Evolutionary conservation across 208 protist genomes (phyloP), one percentile per base, ranked within the genome.

Genomic region (Angomonas ambiguus): DNA sequence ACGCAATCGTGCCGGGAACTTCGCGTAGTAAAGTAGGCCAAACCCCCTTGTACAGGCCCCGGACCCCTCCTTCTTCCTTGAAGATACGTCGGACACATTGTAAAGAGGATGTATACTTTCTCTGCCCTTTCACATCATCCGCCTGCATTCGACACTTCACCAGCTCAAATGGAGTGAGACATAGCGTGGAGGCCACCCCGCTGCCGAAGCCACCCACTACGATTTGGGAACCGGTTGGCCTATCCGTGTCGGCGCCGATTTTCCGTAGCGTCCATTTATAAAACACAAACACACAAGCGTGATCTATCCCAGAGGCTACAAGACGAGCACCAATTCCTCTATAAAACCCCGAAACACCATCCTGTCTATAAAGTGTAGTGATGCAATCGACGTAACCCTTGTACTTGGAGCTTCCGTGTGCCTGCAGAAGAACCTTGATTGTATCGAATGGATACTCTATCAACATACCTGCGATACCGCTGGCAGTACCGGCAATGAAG

Each of bases 401-500:
- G 62, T 91, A 93, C 11, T 63, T 58, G 1, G 61, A 67, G 34
- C 38, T 73, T 6, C 61, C 67, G 76, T 85, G 71, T 6, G 73
- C 70, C 71, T 97, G 90, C 69, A 96, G 69, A 6, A 85, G 85
- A 31, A 93, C 88, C 79, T 97, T 96, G 0, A 95, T 71, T 0
- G 92, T 95, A 69, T 97, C 92, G 49, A 97, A 85, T 18, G 88
- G 92, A 69, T 95, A 90, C 65, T 97, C 87, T 25, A 97, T 74
- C 16, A 94, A 31, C 66, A 91, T 83, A 4, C 73, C 83, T 1
- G 76, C 77, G 6, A 79, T 71, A 1, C 92, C 89, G 32, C 74
- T 80, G 5, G 89, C 60, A 0, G 80, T 86, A 34, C 92, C 92
- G 3, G 87, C 76, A 2, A 81, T 65, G 33, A 93, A 82, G 59